Conservation (phyloP, 139 green algal species). For the Chlamydomonas sp. region DNA sequence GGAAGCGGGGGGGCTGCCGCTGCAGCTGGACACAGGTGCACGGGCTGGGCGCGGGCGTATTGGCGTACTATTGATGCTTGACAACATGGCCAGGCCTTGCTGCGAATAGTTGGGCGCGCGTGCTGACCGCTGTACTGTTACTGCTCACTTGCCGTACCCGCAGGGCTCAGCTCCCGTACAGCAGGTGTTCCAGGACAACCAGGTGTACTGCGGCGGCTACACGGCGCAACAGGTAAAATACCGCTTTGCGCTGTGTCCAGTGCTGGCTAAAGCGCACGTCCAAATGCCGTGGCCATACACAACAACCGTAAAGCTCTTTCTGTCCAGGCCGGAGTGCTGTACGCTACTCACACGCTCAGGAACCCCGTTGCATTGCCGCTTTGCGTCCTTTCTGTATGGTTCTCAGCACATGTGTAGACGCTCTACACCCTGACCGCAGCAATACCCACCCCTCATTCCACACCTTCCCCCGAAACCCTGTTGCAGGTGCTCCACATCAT, state of each 20-base stretch:
- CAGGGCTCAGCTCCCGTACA: constrained; percentile 39
- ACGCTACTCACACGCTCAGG: neutral
- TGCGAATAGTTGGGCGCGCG: neutral
- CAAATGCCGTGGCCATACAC: neutral
- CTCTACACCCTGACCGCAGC: no score
- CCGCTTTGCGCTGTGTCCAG: neutral
- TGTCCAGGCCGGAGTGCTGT: neutral
- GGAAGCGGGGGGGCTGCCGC: neutral
- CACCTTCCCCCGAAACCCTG: neutral
- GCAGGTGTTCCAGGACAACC: constrained; percentile 46
- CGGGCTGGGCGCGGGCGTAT: no score
- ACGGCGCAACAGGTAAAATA: constrained; percentile 35
- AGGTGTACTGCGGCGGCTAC: constrained; percentile 51
- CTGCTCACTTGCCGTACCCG: neutral
- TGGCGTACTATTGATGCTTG: no score
- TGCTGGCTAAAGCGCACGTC: neutral
- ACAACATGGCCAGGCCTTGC: no score
- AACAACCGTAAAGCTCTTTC: neutral
- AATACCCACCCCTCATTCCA: neutral
- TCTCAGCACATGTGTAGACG: neutral
- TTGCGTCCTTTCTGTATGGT: neutral
- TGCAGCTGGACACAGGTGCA: neutral
- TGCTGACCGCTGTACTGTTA: neutral
- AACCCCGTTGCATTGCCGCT: neutral
- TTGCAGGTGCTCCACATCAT: constrained; percentile 56